phyloP scores from a whole-genome alignment of 371 early-diverging fungal genomes.

The Mucor indicus region DNA sequence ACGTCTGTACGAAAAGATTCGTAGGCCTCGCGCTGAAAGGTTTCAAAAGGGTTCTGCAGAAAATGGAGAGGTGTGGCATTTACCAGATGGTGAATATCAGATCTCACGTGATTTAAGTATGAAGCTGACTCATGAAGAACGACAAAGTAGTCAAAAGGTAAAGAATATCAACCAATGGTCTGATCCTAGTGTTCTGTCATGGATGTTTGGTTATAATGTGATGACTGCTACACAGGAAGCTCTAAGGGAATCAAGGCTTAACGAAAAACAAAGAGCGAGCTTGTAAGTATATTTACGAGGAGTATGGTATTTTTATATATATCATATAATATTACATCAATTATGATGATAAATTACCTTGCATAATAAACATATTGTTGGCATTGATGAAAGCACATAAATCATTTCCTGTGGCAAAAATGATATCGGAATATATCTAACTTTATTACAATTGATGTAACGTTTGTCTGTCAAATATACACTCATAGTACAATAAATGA shows the following conservation, averaged over 20 bases:
- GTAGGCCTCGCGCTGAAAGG: conserved; percentile 24
- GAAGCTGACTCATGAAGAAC: background rate
- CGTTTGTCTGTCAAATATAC: too few relatives aligned
- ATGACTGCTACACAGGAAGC: conserved; percentile 16
- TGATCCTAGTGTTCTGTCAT: conserved; percentile 24
- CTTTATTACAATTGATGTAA: too few relatives aligned
- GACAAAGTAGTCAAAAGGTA: background rate
- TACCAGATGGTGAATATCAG: conserved; percentile 27
- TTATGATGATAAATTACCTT: too few relatives aligned
- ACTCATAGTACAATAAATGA: too few relatives aligned
- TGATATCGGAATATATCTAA: too few relatives aligned
- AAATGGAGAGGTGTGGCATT: conserved; percentile 27
- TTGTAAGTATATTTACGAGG: too few relatives aligned
- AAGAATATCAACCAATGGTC: conserved; percentile 29
- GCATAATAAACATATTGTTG: too few relatives aligned
- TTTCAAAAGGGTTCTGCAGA: conserved; percentile 26
- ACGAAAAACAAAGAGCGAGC: too few relatives aligned
- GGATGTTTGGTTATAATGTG: conserved; percentile 29
- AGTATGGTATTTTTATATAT: too few relatives aligned
- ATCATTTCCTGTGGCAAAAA: too few relatives aligned
- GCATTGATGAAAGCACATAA: too few relatives aligned
- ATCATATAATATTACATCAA: too few relatives aligned
- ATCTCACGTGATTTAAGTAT: conserved; percentile 22
- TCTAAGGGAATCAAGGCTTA: conserved; percentile 7
- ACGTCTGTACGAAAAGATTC: conserved; percentile 20